phyloP scores from a whole-genome alignment of 768 basidiomycete genomes.

The Mycena rebaudengoi region DNA sequence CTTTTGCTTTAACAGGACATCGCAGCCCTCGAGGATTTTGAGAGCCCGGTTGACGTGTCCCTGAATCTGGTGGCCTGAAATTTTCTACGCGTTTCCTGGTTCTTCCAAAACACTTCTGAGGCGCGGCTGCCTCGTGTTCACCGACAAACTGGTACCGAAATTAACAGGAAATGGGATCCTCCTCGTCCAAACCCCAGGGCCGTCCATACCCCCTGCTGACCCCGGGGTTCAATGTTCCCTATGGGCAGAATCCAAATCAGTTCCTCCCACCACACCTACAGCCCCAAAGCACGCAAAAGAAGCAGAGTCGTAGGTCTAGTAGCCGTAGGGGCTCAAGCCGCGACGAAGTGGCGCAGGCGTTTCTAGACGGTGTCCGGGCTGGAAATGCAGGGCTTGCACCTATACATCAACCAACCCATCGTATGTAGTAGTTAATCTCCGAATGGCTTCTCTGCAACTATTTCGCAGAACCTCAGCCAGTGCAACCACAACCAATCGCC shows the following conservation, averaged over 20 bases:
- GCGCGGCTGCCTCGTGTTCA: constrained; percentile 25
- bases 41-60: too few species aligned
- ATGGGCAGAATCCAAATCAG: constrained; percentile 13
- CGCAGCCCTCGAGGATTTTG: too few species aligned
- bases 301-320: constrained; percentile 18
- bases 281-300: not conserved
- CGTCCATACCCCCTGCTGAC: constrained; percentile 20
- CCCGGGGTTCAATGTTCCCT: constrained; percentile 19
- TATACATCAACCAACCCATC: constrained; percentile 4
- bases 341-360: constrained; percentile 16
- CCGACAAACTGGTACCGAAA: not conserved
- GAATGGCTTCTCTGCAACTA: not conserved
- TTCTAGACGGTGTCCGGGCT: constrained; percentile 21
- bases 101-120: too few species aligned
- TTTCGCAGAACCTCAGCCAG: constrained; percentile 16
- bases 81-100: too few species aligned
- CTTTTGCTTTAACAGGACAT: too few species aligned
- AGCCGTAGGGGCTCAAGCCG: constrained; percentile 8
- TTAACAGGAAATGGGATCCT: constrained; percentile 24
- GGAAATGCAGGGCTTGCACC: constrained; percentile 12
- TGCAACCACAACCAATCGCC: not conserved
- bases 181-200: constrained; percentile 17
- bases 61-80: too few species aligned
- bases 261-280: constrained; percentile 25
- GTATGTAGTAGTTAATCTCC: not conserved